Conservation (phyloP, 768 basidiomycete species). For the Dioszegia crocea region DNA sequence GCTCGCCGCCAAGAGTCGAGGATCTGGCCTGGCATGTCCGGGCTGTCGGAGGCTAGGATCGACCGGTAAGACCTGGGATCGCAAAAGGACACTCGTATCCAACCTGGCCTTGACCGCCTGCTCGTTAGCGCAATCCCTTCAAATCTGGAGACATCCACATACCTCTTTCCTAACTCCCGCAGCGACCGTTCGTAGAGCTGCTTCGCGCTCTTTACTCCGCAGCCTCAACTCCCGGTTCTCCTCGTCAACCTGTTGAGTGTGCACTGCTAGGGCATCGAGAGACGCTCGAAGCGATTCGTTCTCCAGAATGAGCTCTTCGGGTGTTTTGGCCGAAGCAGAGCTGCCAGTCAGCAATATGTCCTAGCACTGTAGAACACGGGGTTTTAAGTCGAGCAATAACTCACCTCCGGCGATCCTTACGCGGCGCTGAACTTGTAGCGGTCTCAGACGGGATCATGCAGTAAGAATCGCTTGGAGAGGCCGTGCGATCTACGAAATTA, state of each 20-base stretch:
- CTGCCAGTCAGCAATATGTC: background rate
- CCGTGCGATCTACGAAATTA: background rate
- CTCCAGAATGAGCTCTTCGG: slow-evolving; percentile 46
- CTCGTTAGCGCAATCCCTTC: too few species aligned
- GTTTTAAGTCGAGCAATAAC: background rate
- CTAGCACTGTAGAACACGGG: background rate
- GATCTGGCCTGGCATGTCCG: background rate
- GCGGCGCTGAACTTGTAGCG: background rate
- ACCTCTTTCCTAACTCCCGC: slow-evolving; percentile 40
- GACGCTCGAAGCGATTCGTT: slow-evolving; percentile 41
- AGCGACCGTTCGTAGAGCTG: slow-evolving; percentile 36
- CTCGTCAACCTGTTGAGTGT: slow-evolving; percentile 32
- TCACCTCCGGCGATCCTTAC: background rate
- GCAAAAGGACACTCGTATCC: background rate
- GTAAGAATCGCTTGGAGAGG: slow-evolving; percentile 25
- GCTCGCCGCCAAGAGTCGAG: background rate
- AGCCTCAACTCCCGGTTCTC: slow-evolving; percentile 24
- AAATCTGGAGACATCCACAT: too few species aligned
- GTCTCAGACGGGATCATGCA: slow-evolving; percentile 14
- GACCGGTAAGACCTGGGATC: background rate
- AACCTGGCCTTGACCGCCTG: slow-evolving; percentile 4
- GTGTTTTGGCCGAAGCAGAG: slow-evolving; percentile 29
- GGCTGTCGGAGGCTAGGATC: background rate
- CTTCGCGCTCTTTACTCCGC: slow-evolving; percentile 32
- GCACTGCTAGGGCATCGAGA: slow-evolving; percentile 41